Evolutionary conservation across 164 flowering plant species (phyloP), one percentile per base, ranked within the genome.

Genomic region (Sedum album): DNA sequence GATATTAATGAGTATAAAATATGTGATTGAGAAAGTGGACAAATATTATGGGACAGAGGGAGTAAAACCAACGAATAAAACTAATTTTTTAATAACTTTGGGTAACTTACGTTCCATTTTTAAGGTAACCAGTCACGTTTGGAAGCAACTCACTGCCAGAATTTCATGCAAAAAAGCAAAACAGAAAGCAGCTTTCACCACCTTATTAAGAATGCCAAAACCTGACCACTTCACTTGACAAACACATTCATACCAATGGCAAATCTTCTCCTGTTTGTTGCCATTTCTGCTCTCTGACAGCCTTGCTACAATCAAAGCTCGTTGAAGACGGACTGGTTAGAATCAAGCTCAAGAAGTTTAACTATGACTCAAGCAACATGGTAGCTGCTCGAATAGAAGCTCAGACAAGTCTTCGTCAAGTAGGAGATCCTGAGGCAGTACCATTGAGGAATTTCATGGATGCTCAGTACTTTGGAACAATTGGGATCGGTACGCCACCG

Each of bases 331-430:
- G 67, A n/a, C 46, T 65, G 14, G 17, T 65, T 4, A 36, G 67
- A 65, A 36, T 65, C 28, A 20, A 31, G 20, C 67, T 65, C 46
- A 65, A 65, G 67, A 65, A 65, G 46, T 6, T 65, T 36, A 65
- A 65, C 23, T 18, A 35, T 38, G 46, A 38, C 38, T 23, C 26
- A 5, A 21, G 15, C 26, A n/a, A 38, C 31, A 9, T 36, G 15
- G 8, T 35, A 10, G 46, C 48, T 5, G 46, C 67, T 33, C 67
- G 67, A 25, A 36, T 65, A 1, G 44, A 33, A 30, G 30, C 42
- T 26, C 42, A 65, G 48, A 15, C 46, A 6, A 57, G 62, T 13
- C 33, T 57, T 28, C 33, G 35, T 15, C 62, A 15, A 57, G 62
- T 30, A 6, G 67, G 44, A 18, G 67, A 65, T 65, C 42, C 67